Evolutionary conservation across 208 protist genomes (phyloP).

Genomic region (Leishmania major): DNA sequence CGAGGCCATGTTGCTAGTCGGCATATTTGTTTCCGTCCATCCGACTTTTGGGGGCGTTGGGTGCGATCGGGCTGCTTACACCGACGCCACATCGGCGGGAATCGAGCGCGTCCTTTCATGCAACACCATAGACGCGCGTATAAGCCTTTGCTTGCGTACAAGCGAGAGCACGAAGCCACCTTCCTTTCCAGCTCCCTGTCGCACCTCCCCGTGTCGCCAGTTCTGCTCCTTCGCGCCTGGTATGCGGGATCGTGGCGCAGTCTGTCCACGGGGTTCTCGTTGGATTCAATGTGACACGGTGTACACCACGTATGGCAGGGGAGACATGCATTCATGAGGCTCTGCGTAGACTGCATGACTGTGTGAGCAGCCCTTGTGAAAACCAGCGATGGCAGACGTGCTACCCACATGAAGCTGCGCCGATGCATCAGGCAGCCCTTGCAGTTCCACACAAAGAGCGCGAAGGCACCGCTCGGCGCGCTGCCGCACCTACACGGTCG

Average conservation of each 20-base stretch:
- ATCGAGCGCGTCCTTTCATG: neutral
- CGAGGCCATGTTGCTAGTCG: neutral
- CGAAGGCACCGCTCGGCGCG: neutral
- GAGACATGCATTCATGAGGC: neutral
- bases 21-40: neutral
- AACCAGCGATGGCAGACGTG: neutral
- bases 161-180: neutral
- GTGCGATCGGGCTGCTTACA: neutral
- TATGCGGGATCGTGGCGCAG: neutral
- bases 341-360: neutral
- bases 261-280: too few species aligned
- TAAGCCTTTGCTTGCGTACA: neutral
- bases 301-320: neutral
- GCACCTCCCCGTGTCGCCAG: neutral
- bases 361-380: neutral
- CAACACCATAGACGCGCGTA: neutral
- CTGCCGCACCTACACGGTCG: neutral
- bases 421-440: too few species aligned
- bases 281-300: too few species aligned
- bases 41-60: neutral
- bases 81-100: neutral
- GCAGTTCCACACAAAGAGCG: too few species aligned
- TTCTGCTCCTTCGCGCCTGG: neutral
- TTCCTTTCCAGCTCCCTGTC: neutral
- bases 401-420: neutral